Evolutionary conservation across 768 basidiomycete genomes (phyloP).

Genomic region (Candolleomyces aberdarensis): DNA sequence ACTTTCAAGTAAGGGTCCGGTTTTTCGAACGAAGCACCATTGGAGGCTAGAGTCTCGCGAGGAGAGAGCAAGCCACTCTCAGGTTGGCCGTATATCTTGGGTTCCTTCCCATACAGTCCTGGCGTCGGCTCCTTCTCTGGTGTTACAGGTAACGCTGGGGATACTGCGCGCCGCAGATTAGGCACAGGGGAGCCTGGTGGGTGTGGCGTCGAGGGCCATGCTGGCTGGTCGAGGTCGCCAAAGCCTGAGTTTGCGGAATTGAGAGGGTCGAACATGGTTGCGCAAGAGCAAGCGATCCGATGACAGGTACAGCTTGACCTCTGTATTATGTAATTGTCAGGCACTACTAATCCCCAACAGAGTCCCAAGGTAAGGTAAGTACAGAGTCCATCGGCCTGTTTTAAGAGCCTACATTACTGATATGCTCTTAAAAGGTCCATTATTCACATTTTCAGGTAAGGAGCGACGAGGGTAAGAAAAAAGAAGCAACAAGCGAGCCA

Average conservation of each 20-base stretch:
- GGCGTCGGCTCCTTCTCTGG: constrained; percentile 51
- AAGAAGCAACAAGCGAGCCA: neutral
- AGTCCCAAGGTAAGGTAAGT: no score
- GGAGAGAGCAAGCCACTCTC: constrained; percentile 83
- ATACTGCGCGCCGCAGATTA: constrained; percentile 60
- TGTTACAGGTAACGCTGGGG: constrained; percentile 43
- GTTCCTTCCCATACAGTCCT: constrained; percentile 72
- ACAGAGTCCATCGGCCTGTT: no score
- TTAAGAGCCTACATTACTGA: no score
- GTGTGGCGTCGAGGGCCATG: constrained; percentile 84
- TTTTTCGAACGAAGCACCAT: constrained; percentile 72
- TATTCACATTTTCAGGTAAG: neutral
- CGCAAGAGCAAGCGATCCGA: neutral
- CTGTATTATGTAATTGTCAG: constrained; percentile 2
- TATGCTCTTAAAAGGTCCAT: no score
- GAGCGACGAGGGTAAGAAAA: neutral
- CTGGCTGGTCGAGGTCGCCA: constrained; percentile 47
- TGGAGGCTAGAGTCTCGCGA: constrained; percentile 55
- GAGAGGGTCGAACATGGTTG: constrained; percentile 71
- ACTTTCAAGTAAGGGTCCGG: constrained; percentile 84
- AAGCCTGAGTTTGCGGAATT: constrained; percentile 52
- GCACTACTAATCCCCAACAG: neutral
- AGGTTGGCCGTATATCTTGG: constrained; percentile 85
- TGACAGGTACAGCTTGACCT: neutral
- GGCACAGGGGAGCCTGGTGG: constrained; percentile 68